A percentile compares a stretch with the other conserved stretches of the same genome.
Evolutionary conservation across 345 rosid genomes (phyloP).

Genomic region (Citropsis articulata): DNA sequence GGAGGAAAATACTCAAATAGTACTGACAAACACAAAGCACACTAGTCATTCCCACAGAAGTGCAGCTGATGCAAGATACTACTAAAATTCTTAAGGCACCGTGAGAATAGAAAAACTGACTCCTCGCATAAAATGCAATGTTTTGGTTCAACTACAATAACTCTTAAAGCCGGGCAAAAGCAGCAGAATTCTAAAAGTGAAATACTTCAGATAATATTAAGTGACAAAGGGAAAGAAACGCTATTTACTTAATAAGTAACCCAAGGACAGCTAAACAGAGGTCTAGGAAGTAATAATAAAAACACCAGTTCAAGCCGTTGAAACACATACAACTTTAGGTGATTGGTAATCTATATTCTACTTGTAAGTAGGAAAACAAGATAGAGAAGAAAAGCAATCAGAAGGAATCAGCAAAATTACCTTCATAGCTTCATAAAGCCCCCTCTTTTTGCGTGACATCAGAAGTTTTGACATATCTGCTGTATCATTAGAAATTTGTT

Average conservation of each 20-base stretch:
- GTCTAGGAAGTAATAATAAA: background rate
- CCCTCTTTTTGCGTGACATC: constrained; percentile 72
- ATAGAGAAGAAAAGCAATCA: background rate
- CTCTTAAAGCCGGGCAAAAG: background rate
- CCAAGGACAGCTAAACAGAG: background rate
- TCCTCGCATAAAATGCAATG: background rate
- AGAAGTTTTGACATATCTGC: constrained; percentile 31
- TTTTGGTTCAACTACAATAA: background rate
- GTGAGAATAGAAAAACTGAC: background rate
- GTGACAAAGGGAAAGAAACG: background rate
- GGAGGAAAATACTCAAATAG: background rate
- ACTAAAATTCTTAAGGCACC: background rate
- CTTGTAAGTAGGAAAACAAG: background rate
- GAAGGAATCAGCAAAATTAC: constrained; percentile 29
- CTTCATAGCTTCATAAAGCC: constrained; percentile 62
- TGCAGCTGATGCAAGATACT: background rate
- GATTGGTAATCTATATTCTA: background rate
- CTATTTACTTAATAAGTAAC: background rate
- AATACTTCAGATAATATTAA: background rate
- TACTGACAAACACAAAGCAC: background rate
- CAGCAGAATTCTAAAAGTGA: background rate
- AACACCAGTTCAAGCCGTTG: background rate
- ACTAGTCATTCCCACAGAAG: background rate
- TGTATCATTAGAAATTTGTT: constrained; percentile 42
- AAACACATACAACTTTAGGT: background rate